Evolutionary conservation across 345 rosid species (phyloP), one percentile per base, ranked within the genome.

Genomic region (Physaria fendleri): DNA sequence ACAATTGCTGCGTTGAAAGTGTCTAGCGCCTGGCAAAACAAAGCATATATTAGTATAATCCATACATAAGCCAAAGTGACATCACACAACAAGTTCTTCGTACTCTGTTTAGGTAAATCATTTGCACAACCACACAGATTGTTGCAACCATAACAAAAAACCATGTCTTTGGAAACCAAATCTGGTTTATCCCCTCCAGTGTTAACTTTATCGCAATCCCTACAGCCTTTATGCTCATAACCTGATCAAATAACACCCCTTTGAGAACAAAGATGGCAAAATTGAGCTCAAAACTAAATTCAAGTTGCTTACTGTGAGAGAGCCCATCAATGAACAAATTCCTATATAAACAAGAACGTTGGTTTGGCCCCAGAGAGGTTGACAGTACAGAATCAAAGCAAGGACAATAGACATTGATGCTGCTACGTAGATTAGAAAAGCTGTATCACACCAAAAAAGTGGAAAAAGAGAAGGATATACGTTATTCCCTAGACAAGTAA

Each of bases 151-250:
- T 82, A 48, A 80, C 52, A 67, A 92, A 92, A 74, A 82, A 85
- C 95, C 98, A 92, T 65, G 95, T 92, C 77, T 88, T 84, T 13
- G 85, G 90, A 73, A 78, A 91, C 68, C 81, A 74, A 46, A 88
- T 59, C 71, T 91, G 98, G 74, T 64, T 91, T 44, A 74, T 70
- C 35, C 98, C 98, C 44, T 85, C 96, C 54, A 91, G 44, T 16
- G 98, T 85, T 70, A 91, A 77, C 82, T 85, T 91, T 53, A 88
- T 80, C 0, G 98, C 98, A 54, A 88, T 91, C 68, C 98, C 98
- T 28, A 91, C 81, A 13, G 98, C 98, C 71, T 91, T 91, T 67
- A 91, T 82, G 84, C 96, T 91, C 62, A 85, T 85, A 23, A 91
- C 96, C 98, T 85, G 77, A 45, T 64, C 17, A 29, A 61, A 4